phyloP scores from a whole-genome alignment of 352 stramenopile genomes.

The Globisporangium perplexum region DNA sequence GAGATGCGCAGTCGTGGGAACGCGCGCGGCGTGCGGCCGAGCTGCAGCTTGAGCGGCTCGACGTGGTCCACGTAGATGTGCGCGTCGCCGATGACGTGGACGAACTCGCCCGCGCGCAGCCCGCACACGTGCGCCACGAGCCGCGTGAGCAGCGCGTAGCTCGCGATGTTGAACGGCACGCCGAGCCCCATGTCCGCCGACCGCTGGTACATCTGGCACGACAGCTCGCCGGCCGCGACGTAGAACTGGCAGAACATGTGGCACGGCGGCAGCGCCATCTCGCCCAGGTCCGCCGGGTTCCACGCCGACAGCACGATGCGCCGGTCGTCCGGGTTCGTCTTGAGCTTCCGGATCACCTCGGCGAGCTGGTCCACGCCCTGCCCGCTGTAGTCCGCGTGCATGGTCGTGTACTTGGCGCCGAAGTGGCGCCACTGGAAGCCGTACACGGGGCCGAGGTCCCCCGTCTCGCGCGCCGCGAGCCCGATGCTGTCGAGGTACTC shows the following conservation, averaged over 20 bases:
- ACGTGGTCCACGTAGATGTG: constrained; percentile 99
- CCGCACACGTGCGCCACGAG: constrained; percentile 95
- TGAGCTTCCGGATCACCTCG: constrained; percentile 98
- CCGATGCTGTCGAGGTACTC: constrained; percentile 93
- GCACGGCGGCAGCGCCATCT: constrained; percentile 99
- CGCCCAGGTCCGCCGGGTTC: constrained; percentile 96
- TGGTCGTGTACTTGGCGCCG: constrained; percentile 96
- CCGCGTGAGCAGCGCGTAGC: constrained; percentile 96
- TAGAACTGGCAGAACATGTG: constrained; percentile 99
- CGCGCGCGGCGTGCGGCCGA: constrained; percentile 88
- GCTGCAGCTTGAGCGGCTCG: constrained; percentile 94
- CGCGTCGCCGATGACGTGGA: constrained; percentile 98
- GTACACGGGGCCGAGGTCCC: constrained; percentile 96
- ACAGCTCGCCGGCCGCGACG: constrained; percentile 77
- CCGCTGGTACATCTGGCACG: constrained; percentile 98
- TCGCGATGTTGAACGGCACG: constrained; percentile 99
- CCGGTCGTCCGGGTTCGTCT: constrained; percentile 95
- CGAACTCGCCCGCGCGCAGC: constrained; percentile 95
- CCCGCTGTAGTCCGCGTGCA: constrained; percentile 97
- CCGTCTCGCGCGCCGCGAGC: constrained; percentile 92
- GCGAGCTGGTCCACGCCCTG: constrained; percentile 98
- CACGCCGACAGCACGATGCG: constrained; percentile 98
- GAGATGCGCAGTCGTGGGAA: constrained; percentile 94
- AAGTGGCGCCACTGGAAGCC: constrained; percentile 99
- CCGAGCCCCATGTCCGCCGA: constrained; percentile 99